Percentiles rank a stretch among this genome's conserved stretches.
Conservation (phyloP, 441 rosid species). For the Biscutella laevigata region DNA sequence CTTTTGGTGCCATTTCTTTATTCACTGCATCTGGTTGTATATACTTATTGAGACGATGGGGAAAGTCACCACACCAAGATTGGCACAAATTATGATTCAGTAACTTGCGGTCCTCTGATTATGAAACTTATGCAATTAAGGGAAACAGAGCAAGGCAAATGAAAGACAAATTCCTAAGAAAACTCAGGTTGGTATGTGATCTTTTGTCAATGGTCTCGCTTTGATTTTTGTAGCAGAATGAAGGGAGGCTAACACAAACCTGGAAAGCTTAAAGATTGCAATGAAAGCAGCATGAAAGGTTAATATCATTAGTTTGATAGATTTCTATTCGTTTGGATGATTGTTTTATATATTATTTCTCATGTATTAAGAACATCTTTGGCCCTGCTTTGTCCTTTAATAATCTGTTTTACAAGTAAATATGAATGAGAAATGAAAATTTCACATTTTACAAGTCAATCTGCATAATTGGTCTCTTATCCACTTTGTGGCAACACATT, state of each 20-base stretch:
- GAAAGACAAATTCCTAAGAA: background rate
- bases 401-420: slow-evolving; percentile 1
- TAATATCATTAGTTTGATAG: background rate
- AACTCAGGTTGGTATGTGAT: slow-evolving; percentile 8
- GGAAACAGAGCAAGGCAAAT: slow-evolving; percentile 6
- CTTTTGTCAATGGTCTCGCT: slow-evolving; percentile 5
- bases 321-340: background rate
- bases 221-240: slow-evolving; percentile 18
- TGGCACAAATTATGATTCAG: slow-evolving; percentile 58
- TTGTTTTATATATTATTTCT: background rate
- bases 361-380: background rate
- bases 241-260: slow-evolving; percentile 7
- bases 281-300: background rate
- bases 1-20: slow-evolving; percentile 55
- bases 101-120: slow-evolving; percentile 6
- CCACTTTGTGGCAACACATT: slow-evolving; percentile 80
- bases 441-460: background rate
- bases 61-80: slow-evolving; percentile 84
- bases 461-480: slow-evolving; percentile 40
- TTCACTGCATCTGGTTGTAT: slow-evolving; percentile 69
- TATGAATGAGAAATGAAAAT: slow-evolving; percentile 1
- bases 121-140: background rate
- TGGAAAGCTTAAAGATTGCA: slow-evolving; percentile 9
- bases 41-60: slow-evolving; percentile 69
- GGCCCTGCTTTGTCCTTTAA: background rate